These are phyloP conservation scores for Pseudogymnoascus sp. DNA, from an alignment of 2,329 filamentous ascomycete genomes.

Conservation along the genomic window DNA sequence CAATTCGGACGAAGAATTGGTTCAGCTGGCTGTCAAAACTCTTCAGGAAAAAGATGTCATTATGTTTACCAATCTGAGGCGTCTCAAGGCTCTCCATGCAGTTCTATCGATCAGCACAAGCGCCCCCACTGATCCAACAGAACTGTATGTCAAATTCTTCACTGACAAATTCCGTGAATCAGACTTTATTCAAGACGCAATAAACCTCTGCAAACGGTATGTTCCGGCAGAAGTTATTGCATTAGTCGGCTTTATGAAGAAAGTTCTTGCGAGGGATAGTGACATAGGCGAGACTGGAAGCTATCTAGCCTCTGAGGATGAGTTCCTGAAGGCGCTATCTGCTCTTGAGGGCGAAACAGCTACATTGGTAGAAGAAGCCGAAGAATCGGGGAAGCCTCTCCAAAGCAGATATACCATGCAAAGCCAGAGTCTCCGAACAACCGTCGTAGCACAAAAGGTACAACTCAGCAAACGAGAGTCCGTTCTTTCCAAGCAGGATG, in stretches of 20 bases:
- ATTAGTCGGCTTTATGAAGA: conserved; percentile 37
- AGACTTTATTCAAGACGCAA: conserved; percentile 39
- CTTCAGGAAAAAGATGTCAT: not conserved
- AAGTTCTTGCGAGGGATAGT: conserved; percentile 20
- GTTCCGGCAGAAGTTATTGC: conserved; percentile 40
- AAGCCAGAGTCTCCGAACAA: conserved; percentile 62
- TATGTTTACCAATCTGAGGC: not conserved
- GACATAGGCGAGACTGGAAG: conserved; percentile 21
- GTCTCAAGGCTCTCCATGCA: not conserved
- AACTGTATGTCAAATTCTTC: conserved; percentile 54
- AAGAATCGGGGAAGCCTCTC: conserved; percentile 42
- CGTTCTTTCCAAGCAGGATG: conserved; percentile 60
- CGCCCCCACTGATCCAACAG: conserved; percentile 26
- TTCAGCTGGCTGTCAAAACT: not conserved
- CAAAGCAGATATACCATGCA: conserved; percentile 69
- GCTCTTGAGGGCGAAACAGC: conserved; percentile 38
- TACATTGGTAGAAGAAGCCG: conserved; percentile 37
- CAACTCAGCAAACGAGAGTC: conserved; percentile 69
- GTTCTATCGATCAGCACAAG: not conserved
- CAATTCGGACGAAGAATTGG: not conserved
- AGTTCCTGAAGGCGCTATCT: conserved; percentile 19
- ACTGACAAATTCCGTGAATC: conserved; percentile 44
- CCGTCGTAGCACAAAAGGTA: conserved; percentile 72
- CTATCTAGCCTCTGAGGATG: conserved; percentile 24
- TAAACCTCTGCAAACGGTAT: conserved; percentile 48